phyloP scores from a whole-genome alignment of 768 basidiomycete genomes.

The Tulasnella sp. region DNA sequence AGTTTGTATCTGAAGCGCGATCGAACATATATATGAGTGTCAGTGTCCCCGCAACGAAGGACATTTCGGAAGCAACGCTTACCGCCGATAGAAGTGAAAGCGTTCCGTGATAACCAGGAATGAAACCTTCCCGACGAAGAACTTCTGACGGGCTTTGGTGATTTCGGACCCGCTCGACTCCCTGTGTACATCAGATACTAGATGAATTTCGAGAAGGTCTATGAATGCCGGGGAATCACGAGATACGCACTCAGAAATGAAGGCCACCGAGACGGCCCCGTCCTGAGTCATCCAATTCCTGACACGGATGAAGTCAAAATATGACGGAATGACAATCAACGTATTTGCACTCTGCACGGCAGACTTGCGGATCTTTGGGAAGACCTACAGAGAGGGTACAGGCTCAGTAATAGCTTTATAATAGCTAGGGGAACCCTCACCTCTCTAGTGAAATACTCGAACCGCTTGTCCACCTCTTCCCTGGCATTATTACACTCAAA shows the following conservation, averaged over 20 bases:
- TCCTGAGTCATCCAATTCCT: conserved; percentile 76
- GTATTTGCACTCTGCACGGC: conserved; percentile 89
- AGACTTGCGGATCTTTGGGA: conserved; percentile 77
- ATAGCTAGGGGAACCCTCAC: conserved; percentile 31
- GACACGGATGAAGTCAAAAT: conserved; percentile 91
- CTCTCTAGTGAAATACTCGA: conserved; percentile 79
- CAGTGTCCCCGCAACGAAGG: neutral
- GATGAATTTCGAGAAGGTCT: neutral
- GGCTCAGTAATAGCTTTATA: neutral
- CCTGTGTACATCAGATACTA: conserved; percentile 36
- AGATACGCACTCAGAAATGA: conserved; percentile 74
- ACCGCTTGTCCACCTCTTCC: conserved; percentile 79
- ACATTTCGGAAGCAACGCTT: conserved; percentile 18
- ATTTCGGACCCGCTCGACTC: conserved; percentile 93
- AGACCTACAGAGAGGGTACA: conserved; percentile 37
- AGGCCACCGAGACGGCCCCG: conserved; percentile 57
- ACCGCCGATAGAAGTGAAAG: conserved; percentile 97
- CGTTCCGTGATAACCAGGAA: conserved; percentile 90
- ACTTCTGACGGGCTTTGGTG: conserved; percentile 81
- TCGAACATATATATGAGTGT: neutral
- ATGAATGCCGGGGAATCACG: neutral
- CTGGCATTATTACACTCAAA: conserved; percentile 63
- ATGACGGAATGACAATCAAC: conserved; percentile 82
- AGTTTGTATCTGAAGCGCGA: conserved; percentile 64
- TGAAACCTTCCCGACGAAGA: conserved; percentile 77